Evolutionary conservation across 2,329 filamentous ascomycete genomes (phyloP).

Genomic region (Hypoxylon sp.): DNA sequence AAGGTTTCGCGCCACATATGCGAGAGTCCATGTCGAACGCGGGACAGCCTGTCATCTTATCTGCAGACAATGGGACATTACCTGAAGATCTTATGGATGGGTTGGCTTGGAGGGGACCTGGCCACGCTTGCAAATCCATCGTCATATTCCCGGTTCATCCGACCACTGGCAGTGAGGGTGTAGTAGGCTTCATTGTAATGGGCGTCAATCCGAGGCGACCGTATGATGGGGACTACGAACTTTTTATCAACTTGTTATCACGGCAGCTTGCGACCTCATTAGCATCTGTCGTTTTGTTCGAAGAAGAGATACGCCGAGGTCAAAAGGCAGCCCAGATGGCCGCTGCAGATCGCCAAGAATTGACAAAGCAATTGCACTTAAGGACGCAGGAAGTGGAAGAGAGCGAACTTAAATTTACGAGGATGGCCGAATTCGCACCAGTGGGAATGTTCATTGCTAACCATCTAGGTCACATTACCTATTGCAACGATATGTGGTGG

Average conservation of each 20-base stretch:
- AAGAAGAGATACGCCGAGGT: conserved; percentile 81
- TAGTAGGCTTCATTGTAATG: conserved; percentile 80
- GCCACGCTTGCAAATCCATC: conserved; percentile 73
- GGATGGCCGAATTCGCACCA: conserved; percentile 85
- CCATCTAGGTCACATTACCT: conserved; percentile 73
- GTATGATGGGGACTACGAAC: conserved; percentile 81
- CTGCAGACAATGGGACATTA: conserved; percentile 71
- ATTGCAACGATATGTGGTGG: conserved; percentile 83
- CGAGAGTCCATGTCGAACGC: conserved; percentile 75
- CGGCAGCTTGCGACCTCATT: conserved; percentile 81
- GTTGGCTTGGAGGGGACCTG: conserved; percentile 74
- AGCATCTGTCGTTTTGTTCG: conserved; percentile 82
- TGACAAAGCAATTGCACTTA: conserved; percentile 77
- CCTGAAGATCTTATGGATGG: conserved; percentile 71
- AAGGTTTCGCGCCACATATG: conserved; percentile 80
- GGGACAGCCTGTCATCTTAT: conserved; percentile 72
- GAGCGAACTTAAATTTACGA: conserved; percentile 80
- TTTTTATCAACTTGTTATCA: conserved; percentile 78
- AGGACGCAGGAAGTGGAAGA: conserved; percentile 69
- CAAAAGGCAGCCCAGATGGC: conserved; percentile 78
- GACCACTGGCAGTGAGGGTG: conserved; percentile 73
- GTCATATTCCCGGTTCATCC: conserved; percentile 83
- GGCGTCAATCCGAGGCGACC: conserved; percentile 81
- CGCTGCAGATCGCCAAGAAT: conserved; percentile 77
- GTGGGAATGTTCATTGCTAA: conserved; percentile 89